Percentiles rank a stretch among this genome's conserved stretches.
Evolutionary conservation across 164 flowering plant genomes (phyloP).

Genomic region (Paratinospora sagittata): DNA sequence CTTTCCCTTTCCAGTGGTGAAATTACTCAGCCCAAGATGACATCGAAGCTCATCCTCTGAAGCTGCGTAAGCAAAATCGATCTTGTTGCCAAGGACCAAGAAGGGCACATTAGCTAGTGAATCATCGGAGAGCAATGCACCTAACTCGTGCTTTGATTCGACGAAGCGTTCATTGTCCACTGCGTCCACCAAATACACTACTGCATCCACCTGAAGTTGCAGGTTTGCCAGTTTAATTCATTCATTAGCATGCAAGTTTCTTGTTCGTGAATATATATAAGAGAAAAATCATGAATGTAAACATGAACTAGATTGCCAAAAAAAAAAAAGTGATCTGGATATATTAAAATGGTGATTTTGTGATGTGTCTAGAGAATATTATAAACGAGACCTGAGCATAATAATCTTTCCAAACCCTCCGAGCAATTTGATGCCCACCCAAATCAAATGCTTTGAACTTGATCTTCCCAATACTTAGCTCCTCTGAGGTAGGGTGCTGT

Average conservation of each 20-base stretch:
- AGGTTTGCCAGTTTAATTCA: no score
- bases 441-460: conserved; percentile 66
- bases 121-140: conserved; percentile 62
- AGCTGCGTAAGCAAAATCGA: conserved; percentile 59
- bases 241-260: no score
- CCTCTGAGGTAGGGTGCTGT: conserved; percentile 59
- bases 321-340: not conserved
- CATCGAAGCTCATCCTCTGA: conserved; percentile 61
- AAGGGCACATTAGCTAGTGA: conserved; percentile 50
- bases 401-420: conserved; percentile 64
- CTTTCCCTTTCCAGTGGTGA: conserved; percentile 67
- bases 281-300: no score
- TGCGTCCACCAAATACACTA: conserved; percentile 54
- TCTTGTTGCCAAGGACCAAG: conserved; percentile 64
- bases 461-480: conserved; percentile 57
- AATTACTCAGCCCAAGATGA: conserved; percentile 48
- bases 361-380: no score
- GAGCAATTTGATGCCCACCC: conserved; percentile 70
- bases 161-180: conserved; percentile 61
- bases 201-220: conserved; percentile 62
- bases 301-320: not conserved
- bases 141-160: conserved; percentile 60
- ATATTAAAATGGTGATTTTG: no score
- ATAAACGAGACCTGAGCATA: conserved; percentile 66
- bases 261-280: no score